Percentiles rank a stretch among this genome's conserved stretches.
These are phyloP conservation scores for Colletotrichum magnum DNA, from an alignment of 2,329 filamentous ascomycete species.

Conservation along the genomic window DNA sequence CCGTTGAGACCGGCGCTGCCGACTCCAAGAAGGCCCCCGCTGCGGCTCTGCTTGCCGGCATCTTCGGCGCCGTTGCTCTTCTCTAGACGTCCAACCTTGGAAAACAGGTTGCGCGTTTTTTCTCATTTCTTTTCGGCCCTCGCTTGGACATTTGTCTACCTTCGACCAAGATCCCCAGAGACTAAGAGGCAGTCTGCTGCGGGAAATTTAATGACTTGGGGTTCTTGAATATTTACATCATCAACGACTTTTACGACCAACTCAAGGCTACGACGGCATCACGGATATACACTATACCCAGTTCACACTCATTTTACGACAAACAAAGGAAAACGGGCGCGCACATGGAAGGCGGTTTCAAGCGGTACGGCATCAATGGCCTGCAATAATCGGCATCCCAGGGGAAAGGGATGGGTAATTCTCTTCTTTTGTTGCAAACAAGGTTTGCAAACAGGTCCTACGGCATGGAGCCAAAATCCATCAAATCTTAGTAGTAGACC, in stretches of 20 bases:
- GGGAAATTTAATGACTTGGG: constrained; percentile 6
- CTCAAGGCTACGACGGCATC: constrained; percentile 34
- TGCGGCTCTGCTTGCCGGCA: constrained; percentile 54
- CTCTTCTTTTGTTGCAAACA: not conserved
- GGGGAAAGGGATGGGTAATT: constrained; percentile 2
- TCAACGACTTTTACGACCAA: constrained; percentile 24
- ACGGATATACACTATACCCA: constrained; percentile 31
- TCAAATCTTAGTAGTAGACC: constrained; percentile 19
- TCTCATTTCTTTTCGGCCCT: not conserved
- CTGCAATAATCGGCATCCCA: not conserved
- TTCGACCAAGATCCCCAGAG: not conserved
- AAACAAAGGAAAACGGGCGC: not conserved
- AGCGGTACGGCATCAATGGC: not conserved
- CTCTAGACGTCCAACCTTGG: constrained; percentile 45
- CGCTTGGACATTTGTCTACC: not conserved
- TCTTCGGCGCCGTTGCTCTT: constrained; percentile 55
- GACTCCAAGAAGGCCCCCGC: constrained; percentile 51
- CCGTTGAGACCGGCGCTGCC: constrained; percentile 49
- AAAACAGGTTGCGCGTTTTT: not conserved
- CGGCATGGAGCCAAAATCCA: not conserved
- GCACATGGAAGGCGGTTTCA: not conserved
- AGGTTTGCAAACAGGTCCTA: constrained; percentile 4
- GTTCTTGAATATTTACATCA: not conserved
- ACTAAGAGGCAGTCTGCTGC: constrained; percentile 1
- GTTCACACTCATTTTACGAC: constrained; percentile 27